Conservation (phyloP, 148 eudicot species). For the Arctostaphylos glauca region DNA sequence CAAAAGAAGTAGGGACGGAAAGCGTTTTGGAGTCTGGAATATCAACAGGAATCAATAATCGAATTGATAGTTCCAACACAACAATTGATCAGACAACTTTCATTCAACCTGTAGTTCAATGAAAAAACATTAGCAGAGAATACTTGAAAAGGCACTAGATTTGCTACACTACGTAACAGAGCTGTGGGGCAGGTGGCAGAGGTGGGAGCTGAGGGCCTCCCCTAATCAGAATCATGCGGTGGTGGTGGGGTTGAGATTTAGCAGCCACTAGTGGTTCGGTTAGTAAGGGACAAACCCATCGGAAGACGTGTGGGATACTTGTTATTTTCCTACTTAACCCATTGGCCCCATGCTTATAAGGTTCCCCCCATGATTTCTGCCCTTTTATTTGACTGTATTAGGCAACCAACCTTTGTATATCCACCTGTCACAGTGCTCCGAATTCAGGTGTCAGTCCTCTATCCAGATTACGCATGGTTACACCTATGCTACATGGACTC, state of each 20-base stretch:
- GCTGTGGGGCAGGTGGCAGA: not conserved
- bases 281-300: slow-evolving; percentile 19
- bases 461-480: not conserved
- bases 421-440: not conserved
- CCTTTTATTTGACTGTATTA: not conserved
- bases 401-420: not conserved
- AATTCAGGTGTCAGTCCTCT: not conserved
- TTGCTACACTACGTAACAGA: not conserved
- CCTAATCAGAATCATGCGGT: not conserved
- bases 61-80: no score
- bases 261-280: slow-evolving; percentile 8
- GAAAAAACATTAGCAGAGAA: not conserved
- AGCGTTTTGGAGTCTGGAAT: no score
- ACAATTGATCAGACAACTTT: not conserved
- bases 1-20: no score
- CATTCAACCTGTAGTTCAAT: not conserved
- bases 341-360: not conserved
- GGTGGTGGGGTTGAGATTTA: not conserved
- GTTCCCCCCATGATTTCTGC: not conserved
- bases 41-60: no score
- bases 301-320: not conserved
- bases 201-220: not conserved
- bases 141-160: not conserved
- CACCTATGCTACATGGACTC: not conserved
- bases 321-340: slow-evolving; percentile 9